Base-by-base conservation (phyloP, 805 yeast genomes). In the Candida maesae region DNA sequence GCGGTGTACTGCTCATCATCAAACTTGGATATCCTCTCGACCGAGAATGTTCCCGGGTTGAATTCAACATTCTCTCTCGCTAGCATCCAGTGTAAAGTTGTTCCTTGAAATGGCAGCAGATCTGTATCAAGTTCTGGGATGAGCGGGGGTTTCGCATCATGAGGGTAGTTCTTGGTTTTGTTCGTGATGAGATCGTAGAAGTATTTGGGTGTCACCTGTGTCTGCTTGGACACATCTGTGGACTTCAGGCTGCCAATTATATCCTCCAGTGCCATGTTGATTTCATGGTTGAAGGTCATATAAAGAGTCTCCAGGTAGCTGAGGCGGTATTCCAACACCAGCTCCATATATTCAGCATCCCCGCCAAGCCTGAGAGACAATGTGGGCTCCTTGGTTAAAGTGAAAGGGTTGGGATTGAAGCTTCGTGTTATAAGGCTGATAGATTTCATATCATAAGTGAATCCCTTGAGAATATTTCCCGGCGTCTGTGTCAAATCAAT, bases 51-150 rank as follows among this genome's bases (percentile, higher is more conserved):
- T 0, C 47, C 35, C 25, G 52, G 49, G 44, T 67, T 59, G 40
- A 67, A 70, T 10, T 31, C 21, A 5, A 67, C 68, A 31, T 75
- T 68, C 53, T 81, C 88, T 44, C 65, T 69, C 0, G 59, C 46
- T 5, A 81, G 58, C 52, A 80, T 60, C 88, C 88, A 81, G 14
- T 63, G 58, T 2, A 81, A 67, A 3, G 84, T 70, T 32, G 68
- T 71, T 5, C 64, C 65, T 55, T 81, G 88, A 45, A 79, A 81
- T 3, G 61, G 61, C 19, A 75, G 53, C 7, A 76, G 57, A 12
- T 61, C 61, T 0, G 76, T 65, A 9, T 66, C 70, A 6, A 76
- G 53, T 28, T 69, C 74, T 0, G 74, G 70, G 2, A 72, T 61
- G 16, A 66, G 62, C 2, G 52, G 47, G 8, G 41, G 35, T 11